These are phyloP conservation scores for Pichiaceae sp. DNA, from an alignment of 1,139 yeast genomes.

Conservation along the genomic window DNA sequence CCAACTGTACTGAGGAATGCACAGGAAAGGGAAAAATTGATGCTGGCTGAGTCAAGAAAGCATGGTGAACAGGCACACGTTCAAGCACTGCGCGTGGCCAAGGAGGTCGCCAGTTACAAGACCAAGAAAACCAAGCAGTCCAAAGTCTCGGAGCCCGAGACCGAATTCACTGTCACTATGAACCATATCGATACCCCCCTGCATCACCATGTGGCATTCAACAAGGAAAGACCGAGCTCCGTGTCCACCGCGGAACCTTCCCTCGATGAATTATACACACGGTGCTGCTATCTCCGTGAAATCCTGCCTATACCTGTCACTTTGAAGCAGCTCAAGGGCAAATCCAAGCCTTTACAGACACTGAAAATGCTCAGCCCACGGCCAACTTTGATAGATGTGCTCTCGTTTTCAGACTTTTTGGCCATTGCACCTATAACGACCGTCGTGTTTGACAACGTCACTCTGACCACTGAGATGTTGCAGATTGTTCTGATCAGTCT, in stretches of 20 bases:
- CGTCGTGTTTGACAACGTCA: slow-evolving; percentile 75
- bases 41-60: slow-evolving; percentile 53
- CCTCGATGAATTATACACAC: slow-evolving; percentile 59
- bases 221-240: slow-evolving; percentile 23
- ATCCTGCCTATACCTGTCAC: slow-evolving; percentile 86
- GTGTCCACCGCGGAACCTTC: slow-evolving; percentile 20
- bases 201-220: slow-evolving; percentile 61
- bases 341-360: slow-evolving; percentile 65
- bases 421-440: slow-evolving; percentile 77
- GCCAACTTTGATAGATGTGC: slow-evolving; percentile 83
- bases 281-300: slow-evolving; percentile 89
- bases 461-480: slow-evolving; percentile 75
- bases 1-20: slow-evolving; percentile 44
- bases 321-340: slow-evolving; percentile 68
- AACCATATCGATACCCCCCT: slow-evolving; percentile 52
- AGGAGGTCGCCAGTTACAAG: slow-evolving; percentile 45
- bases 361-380: slow-evolving; percentile 78
- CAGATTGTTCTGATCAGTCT: slow-evolving; percentile 59
- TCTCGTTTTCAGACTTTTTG: slow-evolving; percentile 82
- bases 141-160: slow-evolving; percentile 2
- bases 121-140: slow-evolving; percentile 19
- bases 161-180: slow-evolving; percentile 10
- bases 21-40: slow-evolving; percentile 45
- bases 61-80: slow-evolving; percentile 71
- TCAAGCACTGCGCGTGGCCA: slow-evolving; percentile 60